phyloP scores from a whole-genome alignment of 805 yeast genomes.

The Saturnispora zaruensis region DNA sequence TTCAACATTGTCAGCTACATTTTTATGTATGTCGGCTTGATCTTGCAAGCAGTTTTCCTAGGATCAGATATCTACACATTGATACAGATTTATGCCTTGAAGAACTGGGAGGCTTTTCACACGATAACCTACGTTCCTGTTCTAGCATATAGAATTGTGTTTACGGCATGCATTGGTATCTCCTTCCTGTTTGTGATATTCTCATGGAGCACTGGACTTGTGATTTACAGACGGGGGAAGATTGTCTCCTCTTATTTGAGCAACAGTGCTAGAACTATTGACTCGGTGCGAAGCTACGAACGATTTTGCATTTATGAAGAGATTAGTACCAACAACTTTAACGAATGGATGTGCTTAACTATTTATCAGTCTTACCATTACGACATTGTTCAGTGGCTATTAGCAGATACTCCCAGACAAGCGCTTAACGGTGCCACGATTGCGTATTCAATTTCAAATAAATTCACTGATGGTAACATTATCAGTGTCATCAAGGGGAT shows the following conservation, averaged over 20 bases:
- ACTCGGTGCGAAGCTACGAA: conserved; percentile 50
- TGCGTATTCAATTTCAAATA: conserved; percentile 41
- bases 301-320: conserved; percentile 66
- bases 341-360: conserved; percentile 61
- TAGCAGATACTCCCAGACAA: conserved; percentile 86
- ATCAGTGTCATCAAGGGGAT: conserved; percentile 29
- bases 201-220: conserved; percentile 50
- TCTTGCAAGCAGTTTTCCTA: conserved; percentile 45
- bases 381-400: conserved; percentile 47
- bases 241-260: conserved; percentile 67
- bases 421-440: conserved; percentile 70
- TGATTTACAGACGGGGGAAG: conserved; percentile 49
- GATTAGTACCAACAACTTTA: conserved; percentile 55
- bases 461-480: conserved; percentile 31
- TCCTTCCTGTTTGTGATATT: conserved; percentile 51
- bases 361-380: conserved; percentile 58
- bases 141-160: conserved; percentile 24
- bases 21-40: conserved; percentile 31
- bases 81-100: conserved; percentile 60
- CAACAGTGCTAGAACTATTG: conserved; percentile 48
- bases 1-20: conserved; percentile 38
- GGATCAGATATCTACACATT: conserved; percentile 76
- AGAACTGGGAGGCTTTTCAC: conserved; percentile 31
- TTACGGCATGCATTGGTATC: conserved; percentile 62
- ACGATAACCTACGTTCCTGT: conserved; percentile 28